phyloP scores from a whole-genome alignment of 2,329 filamentous ascomycete genomes.

The Uncinocarpus reesii region DNA sequence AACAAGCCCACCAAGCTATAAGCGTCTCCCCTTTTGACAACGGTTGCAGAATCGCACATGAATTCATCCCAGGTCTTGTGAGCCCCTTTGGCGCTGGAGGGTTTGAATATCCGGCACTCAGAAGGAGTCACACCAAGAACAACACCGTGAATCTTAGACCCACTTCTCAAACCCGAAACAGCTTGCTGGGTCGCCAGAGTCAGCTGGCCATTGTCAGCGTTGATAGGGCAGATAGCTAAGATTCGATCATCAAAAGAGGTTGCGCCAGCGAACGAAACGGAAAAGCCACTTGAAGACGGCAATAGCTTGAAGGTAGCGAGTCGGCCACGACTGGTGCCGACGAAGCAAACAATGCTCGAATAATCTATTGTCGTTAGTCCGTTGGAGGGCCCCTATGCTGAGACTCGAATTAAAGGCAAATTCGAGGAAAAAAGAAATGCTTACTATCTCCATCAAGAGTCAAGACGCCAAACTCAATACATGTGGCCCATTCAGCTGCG shows the following conservation, averaged over 20 bases:
- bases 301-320: constrained; percentile 84
- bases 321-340: constrained; percentile 76
- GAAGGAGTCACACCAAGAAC: constrained; percentile 64
- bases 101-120: constrained; percentile 79
- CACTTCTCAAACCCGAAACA: constrained; percentile 66
- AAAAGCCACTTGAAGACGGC: constrained; percentile 63
- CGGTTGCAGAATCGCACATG: constrained; percentile 68
- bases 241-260: constrained; percentile 57
- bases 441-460: constrained; percentile 75
- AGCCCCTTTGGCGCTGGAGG: constrained; percentile 75
- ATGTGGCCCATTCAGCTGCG: constrained; percentile 62
- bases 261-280: constrained; percentile 60
- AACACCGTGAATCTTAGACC: constrained; percentile 65
- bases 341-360: constrained; percentile 85
- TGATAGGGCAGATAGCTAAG: constrained; percentile 67
- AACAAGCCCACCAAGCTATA: constrained; percentile 76
- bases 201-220: constrained; percentile 63
- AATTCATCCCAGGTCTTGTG: constrained; percentile 78
- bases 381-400: not conserved
- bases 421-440: constrained; percentile 6
- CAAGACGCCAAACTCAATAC: constrained; percentile 85
- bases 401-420: not conserved
- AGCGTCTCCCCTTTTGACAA: constrained; percentile 66
- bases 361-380: constrained; percentile 47
- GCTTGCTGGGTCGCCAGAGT: constrained; percentile 64